Evolutionary conservation across 306 rosid species (phyloP), one percentile per base, ranked within the genome.

Genomic region (Lablab purpureus): DNA sequence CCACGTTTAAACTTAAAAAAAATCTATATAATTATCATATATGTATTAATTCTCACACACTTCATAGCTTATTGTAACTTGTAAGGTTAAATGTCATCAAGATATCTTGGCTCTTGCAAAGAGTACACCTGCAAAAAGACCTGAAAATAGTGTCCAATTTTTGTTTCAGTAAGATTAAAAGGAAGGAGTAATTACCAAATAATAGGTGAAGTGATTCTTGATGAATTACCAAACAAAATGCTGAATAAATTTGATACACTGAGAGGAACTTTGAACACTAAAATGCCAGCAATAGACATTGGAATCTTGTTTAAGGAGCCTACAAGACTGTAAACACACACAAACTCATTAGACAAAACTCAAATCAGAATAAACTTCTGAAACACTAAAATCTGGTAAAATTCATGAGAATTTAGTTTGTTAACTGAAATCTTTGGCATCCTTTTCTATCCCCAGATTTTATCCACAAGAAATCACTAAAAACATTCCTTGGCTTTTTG

Each of bases 291-390:
- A 63, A 90, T 34, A 32, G 98, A 94, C 66, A 94, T 74, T 5
- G 97, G 98, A 88, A 92, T 92, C 89, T 94, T 92, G 94, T 94
- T 94, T 40, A 94, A 84, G 80, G 98, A 94, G 78, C 98, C 98
- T 62, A 89, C 98, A 45, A 94, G 84, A 84, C 98, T 94, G 87
- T 67, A 37, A 73, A 58, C 56, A 78, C 55, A 50, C 81, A 73
- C 69, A 74, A 49, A 63, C 21, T n/a, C 32, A 17, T 10, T 7
- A 27, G 71, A 69, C 46, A 62, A 2, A 81, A 69, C 22, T 58
- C 59, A 45, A 25, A 64, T 0, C 22, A 74, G 7, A 47, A 28
- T 49, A 74, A 51, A 59, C 71, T 19, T 21, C 15, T 17, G 50
- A 65, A 73, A 34, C 37, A 11, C 17, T 4, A 17, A 65, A 36